Evolutionary conservation across 176 grass and related monocot genomes (phyloP).

Genomic region (Coix lacrymajobi): DNA sequence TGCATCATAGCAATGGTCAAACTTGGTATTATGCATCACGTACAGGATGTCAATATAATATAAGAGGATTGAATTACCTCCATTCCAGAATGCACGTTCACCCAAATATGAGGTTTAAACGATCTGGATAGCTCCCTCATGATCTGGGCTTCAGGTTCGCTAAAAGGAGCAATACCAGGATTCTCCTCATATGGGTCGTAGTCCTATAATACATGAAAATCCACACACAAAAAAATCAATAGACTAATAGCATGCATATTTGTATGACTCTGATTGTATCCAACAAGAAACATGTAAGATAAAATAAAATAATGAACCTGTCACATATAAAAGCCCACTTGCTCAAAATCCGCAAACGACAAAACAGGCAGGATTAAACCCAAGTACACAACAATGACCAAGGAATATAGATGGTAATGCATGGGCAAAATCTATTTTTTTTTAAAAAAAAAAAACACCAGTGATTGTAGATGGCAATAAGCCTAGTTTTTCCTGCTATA

Average conservation of each 20-base stretch:
- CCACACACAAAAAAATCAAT: not conserved
- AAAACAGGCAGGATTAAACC: not conserved
- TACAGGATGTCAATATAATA: not conserved
- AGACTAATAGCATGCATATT: not conserved
- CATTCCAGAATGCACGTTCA: slow-evolving; percentile 97
- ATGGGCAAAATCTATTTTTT: not conserved
- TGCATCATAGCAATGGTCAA: not conserved
- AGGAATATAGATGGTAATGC: not conserved
- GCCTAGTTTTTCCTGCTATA: not conserved
- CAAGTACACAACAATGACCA: not conserved
- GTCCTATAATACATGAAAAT: slow-evolving; percentile 56
- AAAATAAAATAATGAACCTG: not conserved
- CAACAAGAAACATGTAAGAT: slow-evolving; percentile 1
- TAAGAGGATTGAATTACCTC: slow-evolving; percentile 51
- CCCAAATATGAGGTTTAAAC: slow-evolving; percentile 97
- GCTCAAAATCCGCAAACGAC: not conserved
- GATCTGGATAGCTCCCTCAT: slow-evolving; percentile 78
- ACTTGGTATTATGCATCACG: not conserved
- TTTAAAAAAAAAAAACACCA: slow-evolving; percentile 25
- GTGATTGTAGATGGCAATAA: not conserved
- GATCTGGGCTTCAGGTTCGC: slow-evolving; percentile 92
- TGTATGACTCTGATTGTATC: not conserved
- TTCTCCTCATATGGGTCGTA: slow-evolving; percentile 95
- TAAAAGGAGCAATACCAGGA: slow-evolving; percentile 82
- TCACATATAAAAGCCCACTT: not conserved